Evolutionary conservation across 2,329 filamentous ascomycete species (phyloP), one percentile per base, ranked within the genome.

Genomic region (Grosmannia clavigera): DNA sequence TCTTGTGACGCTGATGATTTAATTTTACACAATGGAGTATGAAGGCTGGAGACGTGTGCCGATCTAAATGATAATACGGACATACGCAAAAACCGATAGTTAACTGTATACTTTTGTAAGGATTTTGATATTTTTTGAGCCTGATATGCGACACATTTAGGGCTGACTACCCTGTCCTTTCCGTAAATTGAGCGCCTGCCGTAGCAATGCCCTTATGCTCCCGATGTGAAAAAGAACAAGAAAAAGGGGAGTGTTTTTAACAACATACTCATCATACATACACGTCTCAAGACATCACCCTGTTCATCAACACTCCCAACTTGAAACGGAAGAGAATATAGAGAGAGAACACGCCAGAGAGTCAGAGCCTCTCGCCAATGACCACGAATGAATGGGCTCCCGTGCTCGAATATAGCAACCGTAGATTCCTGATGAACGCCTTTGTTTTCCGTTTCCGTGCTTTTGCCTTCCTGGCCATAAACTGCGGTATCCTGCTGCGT

Each of bases 251-350:
- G 40, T 46, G 43, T 46, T 29, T 57, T 48, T 25, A 5, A 29
- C 52, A n/a, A 55, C 52, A 55, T 55, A 35, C 52, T 55, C 52
- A 55, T 55, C 51, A 55, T 38, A 55, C 52, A 55, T 38, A 55
- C n/a, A 55, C 50, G 27, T 52, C 50, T 27, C n/a, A 9, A 35
- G 9, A 57, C 27, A 31, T 43, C 14, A 33, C 16, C 55, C 27
- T 31, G 27, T 38, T 5, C 53, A 46, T 16, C n/a, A 14, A 10
- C 27, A n/a, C 38, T n/a, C 27, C 40, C 5, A 50, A 31, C 22
- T 16, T 40, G 22, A 31, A 19, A 31, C 55, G 2, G 6, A 27
- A 25, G 3, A 33, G 40, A 25, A 55, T 38, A 50, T 33, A 10
- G 48, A 43, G 55, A 48, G 25, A 33, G 55, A 48, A 57, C 12